Base-by-base conservation (phyloP, 805 yeast genomes). In the Metschnikowia cerradonensis region DNA sequence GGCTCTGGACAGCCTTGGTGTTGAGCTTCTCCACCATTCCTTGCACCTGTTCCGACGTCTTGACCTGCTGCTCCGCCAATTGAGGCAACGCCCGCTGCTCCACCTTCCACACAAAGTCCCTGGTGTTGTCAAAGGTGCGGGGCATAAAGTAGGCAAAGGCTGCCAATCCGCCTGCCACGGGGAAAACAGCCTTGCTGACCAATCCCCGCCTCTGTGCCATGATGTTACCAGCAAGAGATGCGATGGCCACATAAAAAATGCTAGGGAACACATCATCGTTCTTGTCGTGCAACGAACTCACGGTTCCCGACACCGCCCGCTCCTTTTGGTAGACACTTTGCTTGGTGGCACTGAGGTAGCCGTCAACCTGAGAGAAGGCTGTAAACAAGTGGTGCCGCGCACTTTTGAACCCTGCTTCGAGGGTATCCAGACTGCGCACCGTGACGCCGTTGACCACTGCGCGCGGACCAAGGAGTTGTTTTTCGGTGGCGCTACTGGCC, bases 131-230 rank as follows among this genome's bases (percentile, higher is more conserved):
- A 60, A 80, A 88, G 0, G 96, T 90, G 46, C 76, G 68, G 15
- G 96, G 96, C 60, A 88, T 75, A 59, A 87, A 83, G 64, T 79
- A 76, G 52, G 73, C 79, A 70, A 90, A 88, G 0, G 92, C 82
- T 5, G 71, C 77, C 30, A 78, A 54, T 13, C 91, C 94, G 48
- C 85, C 75, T 0, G 72, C 68, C 2, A 83, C 50, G 1, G 96
- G 96, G 14, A 79, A 69, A 0, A 78, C 54, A 3, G 76, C 72
- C 60, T 83, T 81, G 11, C 86, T 61, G 2, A 83, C 47, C 20
- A 83, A 56, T 50, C 81, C 81, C 51, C 86, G 76, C 59, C 84
- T 81, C 60, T 95, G 86, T 1, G 94, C 81, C 45, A 83, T 59
- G 47, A 89, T 83, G 42, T 86, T 78, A 36, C 96, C 96, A 6